These are phyloP conservation scores for Cephalotrichum gorgonifer DNA, from an alignment of 2,329 filamentous ascomycete species.

Conservation along the genomic window DNA sequence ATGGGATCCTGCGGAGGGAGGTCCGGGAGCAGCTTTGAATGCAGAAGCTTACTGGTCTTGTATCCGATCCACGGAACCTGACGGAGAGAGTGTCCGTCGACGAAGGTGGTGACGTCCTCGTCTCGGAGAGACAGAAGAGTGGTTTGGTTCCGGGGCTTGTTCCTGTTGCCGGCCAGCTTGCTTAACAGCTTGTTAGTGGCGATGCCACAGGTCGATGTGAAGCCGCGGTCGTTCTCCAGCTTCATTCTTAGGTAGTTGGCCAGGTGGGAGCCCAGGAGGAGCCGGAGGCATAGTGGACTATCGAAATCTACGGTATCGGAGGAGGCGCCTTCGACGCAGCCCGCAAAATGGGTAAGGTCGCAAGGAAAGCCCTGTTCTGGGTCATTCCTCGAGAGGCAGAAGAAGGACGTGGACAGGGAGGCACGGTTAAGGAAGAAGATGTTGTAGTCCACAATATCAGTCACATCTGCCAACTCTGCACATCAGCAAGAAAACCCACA, in stretches of 20 bases:
- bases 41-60: conserved; percentile 48
- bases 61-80: conserved; percentile 79
- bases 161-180: conserved; percentile 72
- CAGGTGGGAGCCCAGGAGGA: conserved; percentile 73
- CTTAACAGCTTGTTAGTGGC: conserved; percentile 78
- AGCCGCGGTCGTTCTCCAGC: conserved; percentile 67
- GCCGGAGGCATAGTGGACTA: conserved; percentile 40
- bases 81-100: conserved; percentile 66
- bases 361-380: conserved; percentile 74
- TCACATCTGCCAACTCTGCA: conserved; percentile 58
- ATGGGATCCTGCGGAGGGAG: neutral
- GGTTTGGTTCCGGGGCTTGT: conserved; percentile 85
- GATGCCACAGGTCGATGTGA: conserved; percentile 80
- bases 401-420: conserved; percentile 61
- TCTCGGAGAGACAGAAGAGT: conserved; percentile 61
- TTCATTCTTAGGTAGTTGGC: conserved; percentile 62
- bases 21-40: conserved; percentile 19
- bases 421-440: conserved; percentile 56
- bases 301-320: conserved; percentile 15
- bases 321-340: conserved; percentile 36
- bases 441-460: conserved; percentile 80
- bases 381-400: conserved; percentile 62
- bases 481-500: neutral
- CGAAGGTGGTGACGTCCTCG: conserved; percentile 50
- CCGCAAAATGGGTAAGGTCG: conserved; percentile 58